A percentile compares a stretch with the other conserved stretches of the same genome.
Evolutionary conservation across 2,329 filamentous ascomycete species (phyloP).

Genomic region (Penicillium polonicum): DNA sequence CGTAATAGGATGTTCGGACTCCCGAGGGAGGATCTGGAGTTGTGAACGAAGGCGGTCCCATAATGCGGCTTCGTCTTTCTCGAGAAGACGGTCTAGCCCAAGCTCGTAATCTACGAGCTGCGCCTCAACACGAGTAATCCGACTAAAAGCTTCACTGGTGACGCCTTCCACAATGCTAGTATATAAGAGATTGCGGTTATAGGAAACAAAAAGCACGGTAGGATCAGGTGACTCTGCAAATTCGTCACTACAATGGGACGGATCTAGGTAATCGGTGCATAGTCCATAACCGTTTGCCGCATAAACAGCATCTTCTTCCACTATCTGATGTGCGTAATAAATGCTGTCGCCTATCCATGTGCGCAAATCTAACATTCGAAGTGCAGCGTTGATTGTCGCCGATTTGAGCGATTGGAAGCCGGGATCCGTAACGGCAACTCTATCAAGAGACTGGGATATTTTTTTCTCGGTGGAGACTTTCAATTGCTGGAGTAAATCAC

Average conservation of each 20-base stretch:
- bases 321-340: slow-evolving; percentile 4
- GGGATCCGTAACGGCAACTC: slow-evolving; percentile 13
- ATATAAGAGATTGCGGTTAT: slow-evolving; percentile 9
- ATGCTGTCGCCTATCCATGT: slow-evolving; percentile 8
- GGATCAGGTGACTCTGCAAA: background rate
- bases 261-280: slow-evolving; percentile 10
- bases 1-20: slow-evolving; percentile 3
- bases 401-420: slow-evolving; percentile 1
- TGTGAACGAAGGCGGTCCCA: slow-evolving; percentile 8
- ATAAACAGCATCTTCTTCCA: slow-evolving; percentile 14
- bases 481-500: slow-evolving; percentile 11
- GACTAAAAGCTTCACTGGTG: background rate
- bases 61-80: slow-evolving; percentile 1
- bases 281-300: slow-evolving; percentile 11
- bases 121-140: background rate
- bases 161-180: background rate
- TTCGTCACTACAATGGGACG: slow-evolving; percentile 4
- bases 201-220: slow-evolving; percentile 5
- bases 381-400: slow-evolving; percentile 10
- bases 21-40: slow-evolving; percentile 5
- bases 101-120: slow-evolving; percentile 10
- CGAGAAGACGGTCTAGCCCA: slow-evolving; percentile 11
- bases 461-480: slow-evolving; percentile 3
- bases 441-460: slow-evolving; percentile 9
- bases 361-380: slow-evolving; percentile 4